Base-by-base conservation (phyloP, 2,329 filamentous ascomycete genomes). In the Aspergillus bombycis region DNA sequence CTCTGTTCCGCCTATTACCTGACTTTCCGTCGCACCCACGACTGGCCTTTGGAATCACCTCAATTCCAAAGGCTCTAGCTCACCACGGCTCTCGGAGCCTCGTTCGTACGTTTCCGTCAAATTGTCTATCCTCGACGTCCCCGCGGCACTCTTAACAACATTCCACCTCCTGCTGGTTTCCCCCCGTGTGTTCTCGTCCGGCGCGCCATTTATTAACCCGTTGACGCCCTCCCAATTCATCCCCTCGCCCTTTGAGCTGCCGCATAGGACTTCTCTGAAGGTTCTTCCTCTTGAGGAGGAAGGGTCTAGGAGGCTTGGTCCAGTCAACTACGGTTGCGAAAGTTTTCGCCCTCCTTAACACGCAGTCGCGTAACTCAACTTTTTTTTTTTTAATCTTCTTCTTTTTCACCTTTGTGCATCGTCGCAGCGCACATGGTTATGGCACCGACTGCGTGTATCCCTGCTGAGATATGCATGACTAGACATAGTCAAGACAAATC, bases 211-310 rank as follows among this genome's bases (percentile, higher is more conserved):
- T 77, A 71, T 75, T 70, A 61, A 62, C 71, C 68, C 70, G 61
- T 70, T 76, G 70, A 75, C 76, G 69, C 71, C 74, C 70, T 71
- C 71, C 67, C 70, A 78, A 77, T 71, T 86, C 85, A 80, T 86
- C 83, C 78, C 82, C 86, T 80, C 81, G 86, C 82, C 82, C 83
- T 81, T 82, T 87, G 91, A 96, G 92, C 94, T 98, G 95, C 95
- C 95, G 95, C 94, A 99, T 99, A 98, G 93, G 92, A 96, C 91
- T 89, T 88, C 88, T 90, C 90, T 88, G 88, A 87, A 89, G 91
- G 91, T 94, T 96, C 94, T 98, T 98, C 94, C 94, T 97, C 94
- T 95, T 85, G 85, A 84, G 82, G 94, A 94, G 95, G 95, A 94
- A 96, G 95, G 95, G 93, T 97, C 93, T 91, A 93, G 91, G 91